phyloP scores from a whole-genome alignment of 192 early-diverging fungal species.

The Gigaspora rosea region DNA sequence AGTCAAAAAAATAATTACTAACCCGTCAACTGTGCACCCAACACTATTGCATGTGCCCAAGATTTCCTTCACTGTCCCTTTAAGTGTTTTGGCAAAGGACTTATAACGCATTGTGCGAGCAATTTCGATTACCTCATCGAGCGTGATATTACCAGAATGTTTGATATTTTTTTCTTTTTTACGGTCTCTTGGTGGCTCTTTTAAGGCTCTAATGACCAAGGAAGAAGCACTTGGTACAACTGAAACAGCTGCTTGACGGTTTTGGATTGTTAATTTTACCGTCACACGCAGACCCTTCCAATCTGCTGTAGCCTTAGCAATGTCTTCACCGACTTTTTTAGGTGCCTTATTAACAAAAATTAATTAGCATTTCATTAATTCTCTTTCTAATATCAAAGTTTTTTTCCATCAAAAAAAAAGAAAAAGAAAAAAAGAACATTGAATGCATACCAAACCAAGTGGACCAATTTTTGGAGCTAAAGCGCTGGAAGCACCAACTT shows the following conservation, averaged over 20 bases:
- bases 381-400: too few species aligned
- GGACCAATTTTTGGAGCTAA: slow-evolving; percentile 99
- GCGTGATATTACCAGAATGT: slow-evolving; percentile 93
- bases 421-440: too few species aligned
- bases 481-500: slow-evolving; percentile 93
- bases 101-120: slow-evolving; percentile 95
- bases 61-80: slow-evolving; percentile 95
- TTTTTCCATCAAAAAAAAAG: too few species aligned
- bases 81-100: slow-evolving; percentile 91
- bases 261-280: slow-evolving; percentile 98
- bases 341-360: slow-evolving; percentile 62
- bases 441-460: slow-evolving; percentile 69
- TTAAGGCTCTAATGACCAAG: slow-evolving; percentile 94
- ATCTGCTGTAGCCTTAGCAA: slow-evolving; percentile 98
- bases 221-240: slow-evolving; percentile 96
- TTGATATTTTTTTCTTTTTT: slow-evolving; percentile 99
- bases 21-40: slow-evolving; percentile 96
- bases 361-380: too few species aligned
- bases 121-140: slow-evolving; percentile 94
- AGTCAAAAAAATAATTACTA: background rate
- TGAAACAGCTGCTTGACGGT: slow-evolving; percentile 97
- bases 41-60: slow-evolving; percentile 93
- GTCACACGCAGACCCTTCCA: slow-evolving; percentile 99
- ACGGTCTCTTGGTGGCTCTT: slow-evolving; percentile 95
- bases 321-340: slow-evolving; percentile 99